phyloP scores from a whole-genome alignment of 2,329 filamentous ascomycete genomes.

The Chaetomiaceae sp. region DNA sequence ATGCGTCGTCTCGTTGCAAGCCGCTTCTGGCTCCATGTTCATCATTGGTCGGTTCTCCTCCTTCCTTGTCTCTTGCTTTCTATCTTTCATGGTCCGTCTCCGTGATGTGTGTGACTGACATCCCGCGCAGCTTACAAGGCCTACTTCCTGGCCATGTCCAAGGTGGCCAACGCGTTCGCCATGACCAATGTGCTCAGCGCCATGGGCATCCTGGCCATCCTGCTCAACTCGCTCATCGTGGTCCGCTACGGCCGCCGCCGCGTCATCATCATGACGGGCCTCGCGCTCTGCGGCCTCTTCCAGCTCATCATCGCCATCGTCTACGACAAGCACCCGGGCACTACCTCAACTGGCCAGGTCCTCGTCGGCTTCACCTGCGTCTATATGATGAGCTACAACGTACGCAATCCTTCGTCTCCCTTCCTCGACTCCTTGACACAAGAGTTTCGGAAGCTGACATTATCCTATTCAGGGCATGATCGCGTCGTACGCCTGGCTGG shows the following conservation, averaged over 20 bases:
- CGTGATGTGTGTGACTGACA: too few species aligned
- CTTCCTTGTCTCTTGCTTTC: neutral
- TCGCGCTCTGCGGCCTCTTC: constrained; percentile 45
- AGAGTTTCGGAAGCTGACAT: too few species aligned
- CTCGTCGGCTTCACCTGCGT: constrained; percentile 48
- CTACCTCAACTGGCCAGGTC: constrained; percentile 35
- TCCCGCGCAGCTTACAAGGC: constrained; percentile 45
- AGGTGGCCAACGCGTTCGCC: constrained; percentile 48
- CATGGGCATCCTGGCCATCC: constrained; percentile 49
- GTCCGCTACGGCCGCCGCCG: constrained; percentile 48
- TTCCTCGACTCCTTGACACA: neutral
- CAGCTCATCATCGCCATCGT: constrained; percentile 49
- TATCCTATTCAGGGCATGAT: constrained; percentile 42
- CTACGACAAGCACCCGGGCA: constrained; percentile 40
- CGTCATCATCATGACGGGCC: constrained; percentile 45
- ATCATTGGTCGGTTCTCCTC: constrained; percentile 40
- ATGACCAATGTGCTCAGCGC: constrained; percentile 50
- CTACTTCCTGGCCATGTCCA: constrained; percentile 56
- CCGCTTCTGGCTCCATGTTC: constrained; percentile 50
- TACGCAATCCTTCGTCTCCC: neutral
- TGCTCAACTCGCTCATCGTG: constrained; percentile 47
- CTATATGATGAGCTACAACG: constrained; percentile 49
- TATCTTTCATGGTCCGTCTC: too few species aligned
- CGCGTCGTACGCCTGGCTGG: constrained; percentile 51
- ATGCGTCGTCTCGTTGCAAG: constrained; percentile 43